These are phyloP conservation scores for Globisporangium parvum DNA, from an alignment of 352 stramenopile genomes.

Conservation along the genomic window DNA sequence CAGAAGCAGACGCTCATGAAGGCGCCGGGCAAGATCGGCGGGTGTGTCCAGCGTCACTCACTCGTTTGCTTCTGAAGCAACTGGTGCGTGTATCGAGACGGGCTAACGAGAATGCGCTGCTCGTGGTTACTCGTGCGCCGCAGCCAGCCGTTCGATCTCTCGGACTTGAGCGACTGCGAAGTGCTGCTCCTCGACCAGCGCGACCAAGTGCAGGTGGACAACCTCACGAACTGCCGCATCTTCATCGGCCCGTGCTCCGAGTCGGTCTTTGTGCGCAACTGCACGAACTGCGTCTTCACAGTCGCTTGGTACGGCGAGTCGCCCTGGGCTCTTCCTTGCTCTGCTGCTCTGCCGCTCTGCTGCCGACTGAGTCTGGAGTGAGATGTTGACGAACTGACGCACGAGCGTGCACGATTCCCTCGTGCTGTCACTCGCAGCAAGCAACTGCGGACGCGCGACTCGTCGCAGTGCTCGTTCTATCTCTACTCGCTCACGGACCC, in stretches of 20 bases:
- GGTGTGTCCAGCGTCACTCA: conserved; percentile 16
- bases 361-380: no score
- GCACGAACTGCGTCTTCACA: conserved; percentile 85
- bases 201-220: conserved; percentile 91
- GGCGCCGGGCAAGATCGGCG: conserved; percentile 68
- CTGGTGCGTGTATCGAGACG: neutral
- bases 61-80: neutral
- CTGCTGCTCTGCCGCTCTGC: no score
- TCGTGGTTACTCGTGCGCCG: neutral
- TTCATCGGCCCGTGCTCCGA: conserved; percentile 78
- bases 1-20: conserved; percentile 74
- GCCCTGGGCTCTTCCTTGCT: no score
- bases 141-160: conserved; percentile 86
- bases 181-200: conserved; percentile 84
- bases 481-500: conserved; percentile 89
- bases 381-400: no score
- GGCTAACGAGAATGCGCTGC: no score
- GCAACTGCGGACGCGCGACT: conserved; percentile 87
- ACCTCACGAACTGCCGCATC: conserved; percentile 77
- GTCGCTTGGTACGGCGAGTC: conserved; percentile 85
- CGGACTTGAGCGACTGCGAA: conserved; percentile 73
- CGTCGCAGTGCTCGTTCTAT: conserved; percentile 72
- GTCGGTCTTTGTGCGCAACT: conserved; percentile 89
- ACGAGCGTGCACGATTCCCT: no score
- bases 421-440: conserved; percentile 53